These are phyloP conservation scores for Hypoxylon sp. DNA, from an alignment of 2,329 filamentous ascomycete species.

Conservation along the genomic window DNA sequence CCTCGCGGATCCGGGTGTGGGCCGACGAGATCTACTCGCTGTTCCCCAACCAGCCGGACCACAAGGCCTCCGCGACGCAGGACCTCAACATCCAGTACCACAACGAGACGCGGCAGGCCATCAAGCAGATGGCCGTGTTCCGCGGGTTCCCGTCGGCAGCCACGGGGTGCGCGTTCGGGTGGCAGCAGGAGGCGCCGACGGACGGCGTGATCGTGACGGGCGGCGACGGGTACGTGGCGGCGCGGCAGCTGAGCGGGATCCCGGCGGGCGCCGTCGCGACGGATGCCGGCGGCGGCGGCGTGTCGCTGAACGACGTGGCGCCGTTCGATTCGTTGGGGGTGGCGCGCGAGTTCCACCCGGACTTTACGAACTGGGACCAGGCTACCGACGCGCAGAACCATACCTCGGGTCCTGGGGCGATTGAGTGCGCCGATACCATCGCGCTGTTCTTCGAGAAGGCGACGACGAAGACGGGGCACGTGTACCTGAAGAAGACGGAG, in stretches of 20 bases:
- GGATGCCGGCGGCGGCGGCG: conserved; percentile 3
- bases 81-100: conserved; percentile 34
- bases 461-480: conserved; percentile 22
- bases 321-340: conserved; percentile 8
- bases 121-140: conserved; percentile 23
- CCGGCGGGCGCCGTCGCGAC: background rate
- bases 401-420: conserved; percentile 15
- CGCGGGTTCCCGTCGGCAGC: conserved; percentile 12
- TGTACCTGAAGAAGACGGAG: conserved; percentile 25
- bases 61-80: background rate
- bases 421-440: conserved; percentile 26
- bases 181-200: conserved; percentile 29
- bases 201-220: conserved; percentile 23
- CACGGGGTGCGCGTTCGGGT: conserved; percentile 25
- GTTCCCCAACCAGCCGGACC: conserved; percentile 9
- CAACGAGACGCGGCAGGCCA: conserved; percentile 21
- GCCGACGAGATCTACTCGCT: conserved; percentile 26
- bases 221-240: conserved; percentile 21
- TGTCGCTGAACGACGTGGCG: conserved; percentile 17
- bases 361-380: conserved; percentile 30
- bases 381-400: conserved; percentile 21
- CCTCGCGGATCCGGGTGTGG: conserved; percentile 12
- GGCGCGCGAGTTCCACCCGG: conserved; percentile 10
- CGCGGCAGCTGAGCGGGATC: conserved; percentile 23
- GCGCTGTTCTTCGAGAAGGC: conserved; percentile 26